phyloP scores from a whole-genome alignment of 805 yeast species.

The Jamesozyma lodderae region DNA sequence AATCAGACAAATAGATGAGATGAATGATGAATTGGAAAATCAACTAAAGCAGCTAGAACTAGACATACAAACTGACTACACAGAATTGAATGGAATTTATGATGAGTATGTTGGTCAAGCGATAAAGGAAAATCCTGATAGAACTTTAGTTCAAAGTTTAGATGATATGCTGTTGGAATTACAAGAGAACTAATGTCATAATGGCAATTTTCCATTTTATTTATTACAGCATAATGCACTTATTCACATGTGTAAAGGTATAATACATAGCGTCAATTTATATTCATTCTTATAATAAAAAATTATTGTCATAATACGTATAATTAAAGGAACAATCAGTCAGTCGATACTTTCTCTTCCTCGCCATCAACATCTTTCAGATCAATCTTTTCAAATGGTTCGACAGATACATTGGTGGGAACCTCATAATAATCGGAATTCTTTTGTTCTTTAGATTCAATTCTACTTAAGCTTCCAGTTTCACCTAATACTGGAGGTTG shows the following conservation, averaged over 20 bases:
- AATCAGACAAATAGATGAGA: conserved; percentile 11
- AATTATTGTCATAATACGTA: no score
- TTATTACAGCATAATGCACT: no score
- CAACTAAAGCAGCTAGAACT: conserved; percentile 18
- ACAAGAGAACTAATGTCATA: conserved; percentile 6
- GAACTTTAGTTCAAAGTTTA: conserved; percentile 19
- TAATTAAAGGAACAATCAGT: no score
- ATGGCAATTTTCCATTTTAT: no score
- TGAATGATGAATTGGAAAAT: conserved; percentile 18
- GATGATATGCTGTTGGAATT: conserved; percentile 23
- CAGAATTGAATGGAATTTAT: conserved; percentile 12
- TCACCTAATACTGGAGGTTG: no score
- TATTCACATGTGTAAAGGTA: no score
- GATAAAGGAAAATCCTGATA: conserved; percentile 12
- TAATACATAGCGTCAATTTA: no score
- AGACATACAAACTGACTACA: conserved; percentile 17
- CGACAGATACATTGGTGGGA: conserved; percentile 2
- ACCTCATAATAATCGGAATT: conserved; percentile 1
- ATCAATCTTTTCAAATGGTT: conserved; percentile 4
- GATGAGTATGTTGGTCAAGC: conserved; percentile 23
- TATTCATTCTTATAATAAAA: no score
- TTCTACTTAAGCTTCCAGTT: background rate
- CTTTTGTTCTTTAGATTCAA: background rate
- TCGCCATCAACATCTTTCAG: background rate
- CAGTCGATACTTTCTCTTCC: background rate